A percentile compares a stretch with the other conserved stretches of the same genome.
phyloP scores from a whole-genome alignment of 805 yeast genomes.

The Cyberlindnera bimundalis region DNA sequence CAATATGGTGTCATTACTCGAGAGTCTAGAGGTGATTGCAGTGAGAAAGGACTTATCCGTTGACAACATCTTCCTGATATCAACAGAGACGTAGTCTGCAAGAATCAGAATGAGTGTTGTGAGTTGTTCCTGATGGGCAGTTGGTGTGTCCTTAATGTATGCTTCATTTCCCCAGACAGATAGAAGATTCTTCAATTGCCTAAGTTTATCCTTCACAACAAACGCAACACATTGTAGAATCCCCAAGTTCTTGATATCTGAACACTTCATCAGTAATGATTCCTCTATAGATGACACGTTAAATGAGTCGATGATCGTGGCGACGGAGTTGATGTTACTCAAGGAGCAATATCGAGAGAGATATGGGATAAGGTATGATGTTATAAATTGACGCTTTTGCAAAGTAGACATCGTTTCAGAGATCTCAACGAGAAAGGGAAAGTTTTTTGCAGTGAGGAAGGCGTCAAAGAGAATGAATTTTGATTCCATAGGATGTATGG shows the following conservation, averaged over 20 bases:
- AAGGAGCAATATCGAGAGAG: conserved; percentile 8
- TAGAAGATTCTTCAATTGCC: conserved; percentile 15
- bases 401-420: conserved; percentile 10
- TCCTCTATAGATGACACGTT: conserved; percentile 9
- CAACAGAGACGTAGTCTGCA: conserved; percentile 24
- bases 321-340: conserved; percentile 9
- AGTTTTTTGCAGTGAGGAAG: conserved; percentile 13
- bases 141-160: conserved; percentile 38
- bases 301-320: conserved; percentile 14
- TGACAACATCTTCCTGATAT: conserved; percentile 31
- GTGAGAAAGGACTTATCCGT: conserved; percentile 39
- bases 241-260: conserved; percentile 8
- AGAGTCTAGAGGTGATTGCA: conserved; percentile 53
- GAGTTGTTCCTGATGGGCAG: conserved; percentile 41
- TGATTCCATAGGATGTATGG: conserved; percentile 27
- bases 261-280: conserved; percentile 2
- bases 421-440: not conserved
- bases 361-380: conserved; percentile 20
- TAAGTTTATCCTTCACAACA: conserved; percentile 5
- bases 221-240: conserved; percentile 16
- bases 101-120: conserved; percentile 46
- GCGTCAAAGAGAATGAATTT: conserved; percentile 14
- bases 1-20: conserved; percentile 41
- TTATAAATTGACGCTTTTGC: conserved; percentile 20
- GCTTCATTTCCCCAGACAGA: conserved; percentile 36